Evolutionary conservation across 1,284 basidiomycete genomes (phyloP), one percentile per base, ranked within the genome.

Genomic region (Tilletia setariae): DNA sequence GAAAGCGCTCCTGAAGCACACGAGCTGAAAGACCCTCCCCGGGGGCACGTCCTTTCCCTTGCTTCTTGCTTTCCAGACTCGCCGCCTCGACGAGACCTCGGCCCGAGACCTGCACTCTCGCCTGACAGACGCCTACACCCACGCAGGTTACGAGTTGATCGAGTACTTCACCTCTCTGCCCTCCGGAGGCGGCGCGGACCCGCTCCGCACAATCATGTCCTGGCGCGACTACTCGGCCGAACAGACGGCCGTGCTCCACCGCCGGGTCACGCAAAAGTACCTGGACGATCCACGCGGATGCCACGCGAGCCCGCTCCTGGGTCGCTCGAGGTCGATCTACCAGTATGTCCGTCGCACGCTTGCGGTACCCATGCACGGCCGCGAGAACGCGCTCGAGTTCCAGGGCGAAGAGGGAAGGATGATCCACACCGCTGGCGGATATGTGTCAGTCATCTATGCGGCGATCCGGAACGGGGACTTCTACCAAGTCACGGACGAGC

Each of bases 351-450:
- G 78, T 13, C 70, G 72, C 62, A 74, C 71, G 1, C 70, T 79
- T n/a, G 74, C 74, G 1, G 76, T 79, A 32, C 77, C 77, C 3
- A 77, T 79, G 77, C 75, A 77, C 30, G 78, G 78, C 61, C 67
- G 71, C 47, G 76, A 78, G 70, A 78, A 78, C 64, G 64, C 75
- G 46, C 67, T 72, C 63, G 76, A 78, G 68, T 79, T 79, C 63
- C 65, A 69, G 70, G 74, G 72, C 51, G 75, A 73, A 42, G 74
- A 68, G 43, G 53, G 56, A n/a, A 68, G 68, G 68, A 72, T 61
- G 56, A 40, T 68, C 67, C 72, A 70, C 44, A 74, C 75, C 4
- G 74, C 71, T 2, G 75, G 73, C n/a, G 72, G 72, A 0, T 75
- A 70, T 28, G 75, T 76, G 23, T 71, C 69, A 56, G 74, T 75